Evolutionary conservation across 1,284 basidiomycete species (phyloP).

Genomic region (Puccinia coronata): DNA sequence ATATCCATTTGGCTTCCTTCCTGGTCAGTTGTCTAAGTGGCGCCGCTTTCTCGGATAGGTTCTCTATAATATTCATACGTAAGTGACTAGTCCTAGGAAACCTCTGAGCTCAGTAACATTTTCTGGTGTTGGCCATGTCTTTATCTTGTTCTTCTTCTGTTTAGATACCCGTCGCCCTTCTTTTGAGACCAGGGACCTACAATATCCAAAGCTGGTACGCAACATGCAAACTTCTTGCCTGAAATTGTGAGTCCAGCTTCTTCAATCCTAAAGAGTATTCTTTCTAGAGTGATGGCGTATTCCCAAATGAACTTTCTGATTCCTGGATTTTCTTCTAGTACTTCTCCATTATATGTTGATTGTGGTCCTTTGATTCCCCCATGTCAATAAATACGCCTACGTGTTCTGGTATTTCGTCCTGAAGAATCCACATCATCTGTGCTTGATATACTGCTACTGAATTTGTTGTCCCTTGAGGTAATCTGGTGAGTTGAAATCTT

Average conservation of each 20-base stretch:
- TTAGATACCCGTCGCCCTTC: neutral
- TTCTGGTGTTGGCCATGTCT: conserved; percentile 1
- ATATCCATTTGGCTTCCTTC: neutral
- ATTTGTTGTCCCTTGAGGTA: conserved; percentile 32
- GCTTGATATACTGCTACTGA: conserved; percentile 32
- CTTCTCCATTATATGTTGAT: neutral
- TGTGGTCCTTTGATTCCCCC: conserved; percentile 1
- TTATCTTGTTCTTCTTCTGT: conserved; percentile 10
- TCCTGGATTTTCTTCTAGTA: neutral
- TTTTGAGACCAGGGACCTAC: neutral
- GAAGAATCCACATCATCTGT: conserved; percentile 24
- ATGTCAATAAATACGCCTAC: conserved; percentile 1
- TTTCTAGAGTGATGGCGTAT: neutral
- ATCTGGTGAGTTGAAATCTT: conserved; percentile 6
- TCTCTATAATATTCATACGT: conserved; percentile 24
- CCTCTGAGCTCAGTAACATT: neutral
- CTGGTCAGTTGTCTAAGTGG: neutral
- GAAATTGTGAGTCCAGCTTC: conserved; percentile 33
- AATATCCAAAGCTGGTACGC: conserved; percentile 12
- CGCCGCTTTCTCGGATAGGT: neutral
- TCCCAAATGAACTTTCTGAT: conserved; percentile 2
- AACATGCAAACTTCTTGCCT: conserved; percentile 10
- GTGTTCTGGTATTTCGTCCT: conserved; percentile 2
- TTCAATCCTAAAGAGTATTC: conserved; percentile 14
- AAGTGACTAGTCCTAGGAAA: neutral